These are phyloP conservation scores for Tilletia indica DNA, from an alignment of 1,284 basidiomycete species.

Conservation along the genomic window DNA sequence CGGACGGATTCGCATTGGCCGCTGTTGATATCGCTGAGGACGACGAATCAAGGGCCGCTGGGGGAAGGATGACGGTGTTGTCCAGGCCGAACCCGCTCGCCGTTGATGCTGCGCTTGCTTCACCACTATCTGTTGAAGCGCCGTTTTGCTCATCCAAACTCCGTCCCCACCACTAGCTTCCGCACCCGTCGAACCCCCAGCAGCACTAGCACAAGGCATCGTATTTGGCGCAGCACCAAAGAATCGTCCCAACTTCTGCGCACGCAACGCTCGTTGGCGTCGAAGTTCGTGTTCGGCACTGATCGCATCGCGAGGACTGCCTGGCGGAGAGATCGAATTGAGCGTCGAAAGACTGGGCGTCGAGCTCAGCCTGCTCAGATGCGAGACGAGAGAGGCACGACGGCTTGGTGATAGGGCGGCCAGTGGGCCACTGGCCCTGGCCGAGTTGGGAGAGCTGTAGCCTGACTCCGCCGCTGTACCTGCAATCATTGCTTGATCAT, in stretches of 20 bases:
- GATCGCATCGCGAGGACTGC: constrained; percentile 1
- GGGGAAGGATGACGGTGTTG: not conserved
- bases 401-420: not conserved
- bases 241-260: constrained; percentile 18
- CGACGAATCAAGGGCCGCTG: not conserved
- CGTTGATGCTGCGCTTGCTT: not conserved
- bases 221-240: constrained; percentile 15
- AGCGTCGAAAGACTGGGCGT: constrained; percentile 14
- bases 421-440: not conserved
- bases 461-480: too few species aligned
- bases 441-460: too few species aligned
- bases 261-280: constrained; percentile 17
- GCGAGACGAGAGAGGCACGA: constrained; percentile 2
- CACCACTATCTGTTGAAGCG: not conserved
- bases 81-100: not conserved
- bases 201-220: not conserved
- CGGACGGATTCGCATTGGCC: not conserved
- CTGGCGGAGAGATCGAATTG: not conserved
- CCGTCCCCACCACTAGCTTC: not conserved
- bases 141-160: not conserved
- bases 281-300: constrained; percentile 17
- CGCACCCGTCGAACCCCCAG: not conserved
- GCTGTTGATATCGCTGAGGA: not conserved
- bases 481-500: too few species aligned
- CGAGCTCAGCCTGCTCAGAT: not conserved